Evolutionary conservation across 2,329 filamentous ascomycete genomes (phyloP), one percentile per base, ranked within the genome.

Genomic region (Aspergillus luchuensis): DNA sequence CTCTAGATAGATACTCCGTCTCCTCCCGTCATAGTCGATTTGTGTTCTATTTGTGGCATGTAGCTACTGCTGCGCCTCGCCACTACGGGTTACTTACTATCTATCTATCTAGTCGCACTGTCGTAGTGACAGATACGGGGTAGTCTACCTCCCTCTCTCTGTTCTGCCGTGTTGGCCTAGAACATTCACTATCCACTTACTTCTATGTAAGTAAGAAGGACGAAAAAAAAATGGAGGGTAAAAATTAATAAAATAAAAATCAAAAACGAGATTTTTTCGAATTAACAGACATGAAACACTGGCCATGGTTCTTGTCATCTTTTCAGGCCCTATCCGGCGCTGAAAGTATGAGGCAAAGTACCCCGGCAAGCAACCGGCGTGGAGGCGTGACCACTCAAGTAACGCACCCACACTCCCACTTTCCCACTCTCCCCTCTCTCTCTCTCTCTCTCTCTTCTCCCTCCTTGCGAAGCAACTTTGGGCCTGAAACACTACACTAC

Each of bases 401-500:
- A 13, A 36, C 33, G 33, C 33, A 36, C 33, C 33, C 33, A 36
- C 33, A 28, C 25, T 28, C 25, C 25, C 25, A 28, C 25, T 28
- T 28, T 21, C 41, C 41, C 21, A 5, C 41, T 21, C 17, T 11
- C 17, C 41, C 11, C 10, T 45, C 7, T 21, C 41, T 19, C n/a
- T 11, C 10, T 45, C 7, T 21, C 41, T 19, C n/a, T 11, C 10
- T 7, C 39, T 10, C 13, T n/a, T 23, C 41, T 21, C 17, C 41
- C 41, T 45, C 41, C 41, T 15, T 49, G n/a, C 47, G 15, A 49
- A 28, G 47, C 47, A 49, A 49, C 47, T 28, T 39, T 13, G 15
- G 39, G 43, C n/a, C 38, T 47, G 53, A 45, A 56, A 56, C 53
- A 56, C 43, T 8, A 28, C 53, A 33, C 53, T 13, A 39, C 25